A percentile compares a stretch with the other conserved stretches of the same genome.
phyloP scores from a whole-genome alignment of 495 filamentous ascomycete species.

The Penicillium riverlandense region DNA sequence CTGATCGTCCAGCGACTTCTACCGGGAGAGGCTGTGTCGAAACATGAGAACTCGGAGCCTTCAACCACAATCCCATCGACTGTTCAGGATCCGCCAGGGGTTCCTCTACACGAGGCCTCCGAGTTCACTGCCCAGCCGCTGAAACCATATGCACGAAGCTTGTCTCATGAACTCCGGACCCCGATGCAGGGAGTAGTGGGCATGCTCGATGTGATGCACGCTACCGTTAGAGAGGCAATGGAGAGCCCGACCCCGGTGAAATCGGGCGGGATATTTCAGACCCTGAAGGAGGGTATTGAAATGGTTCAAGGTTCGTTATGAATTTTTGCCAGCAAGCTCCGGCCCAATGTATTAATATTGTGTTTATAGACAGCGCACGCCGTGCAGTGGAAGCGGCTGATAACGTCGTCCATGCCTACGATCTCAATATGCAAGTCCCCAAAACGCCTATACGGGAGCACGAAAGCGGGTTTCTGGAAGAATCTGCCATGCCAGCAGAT shows the following conservation, averaged over 20 bases:
- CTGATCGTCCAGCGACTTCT: slow-evolving; percentile 52
- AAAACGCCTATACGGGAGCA: slow-evolving; percentile 45
- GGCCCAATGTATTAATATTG: too few species aligned
- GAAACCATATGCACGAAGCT: slow-evolving; percentile 69
- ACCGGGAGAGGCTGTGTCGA: slow-evolving; percentile 4
- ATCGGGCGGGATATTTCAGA: slow-evolving; percentile 50
- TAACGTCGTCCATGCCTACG: slow-evolving; percentile 83
- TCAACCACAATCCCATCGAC: slow-evolving; percentile 15
- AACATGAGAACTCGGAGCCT: slow-evolving; percentile 1
- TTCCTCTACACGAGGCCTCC: slow-evolving; percentile 11
- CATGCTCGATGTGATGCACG: slow-evolving; percentile 82
- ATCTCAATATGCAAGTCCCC: slow-evolving; percentile 76
- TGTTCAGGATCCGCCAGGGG: slow-evolving; percentile 26
- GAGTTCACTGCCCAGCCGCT: slow-evolving; percentile 54
- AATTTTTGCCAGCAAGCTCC: too few species aligned
- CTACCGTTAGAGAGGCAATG: slow-evolving; percentile 65
- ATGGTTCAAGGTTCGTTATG: slow-evolving; percentile 47
- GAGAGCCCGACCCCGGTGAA: slow-evolving; percentile 45
- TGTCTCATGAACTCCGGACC: slow-evolving; percentile 75
- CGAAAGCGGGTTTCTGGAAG: slow-evolving; percentile 25
- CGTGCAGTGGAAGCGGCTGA: slow-evolving; percentile 76
- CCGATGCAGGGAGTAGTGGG: slow-evolving; percentile 84
- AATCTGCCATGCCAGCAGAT: slow-evolving; percentile 8
- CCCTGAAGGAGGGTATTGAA: slow-evolving; percentile 67
- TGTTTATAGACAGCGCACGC: slow-evolving; percentile 55